These are phyloP conservation scores for Jamesozyma hellenica DNA, from an alignment of 805 yeast species.

Conservation along the genomic window DNA sequence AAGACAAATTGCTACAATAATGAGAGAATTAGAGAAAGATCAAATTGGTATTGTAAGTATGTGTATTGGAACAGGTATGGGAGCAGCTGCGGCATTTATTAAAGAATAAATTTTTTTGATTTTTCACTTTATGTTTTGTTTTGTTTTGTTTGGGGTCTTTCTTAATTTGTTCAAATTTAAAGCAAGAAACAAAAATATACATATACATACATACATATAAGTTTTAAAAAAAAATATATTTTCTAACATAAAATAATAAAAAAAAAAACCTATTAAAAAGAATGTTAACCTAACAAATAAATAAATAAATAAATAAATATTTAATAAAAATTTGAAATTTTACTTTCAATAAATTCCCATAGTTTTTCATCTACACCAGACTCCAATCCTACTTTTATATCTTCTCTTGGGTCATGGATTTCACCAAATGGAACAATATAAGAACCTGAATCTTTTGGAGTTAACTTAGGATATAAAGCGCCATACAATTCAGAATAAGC, in stretches of 20 bases:
- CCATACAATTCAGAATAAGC: conserved; percentile 33
- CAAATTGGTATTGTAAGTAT: conserved; percentile 86
- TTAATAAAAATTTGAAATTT: conserved; percentile 3
- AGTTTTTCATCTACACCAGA: conserved; percentile 18
- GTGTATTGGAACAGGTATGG: conserved; percentile 99
- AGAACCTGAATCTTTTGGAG: conserved; percentile 24
- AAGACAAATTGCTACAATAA: conserved; percentile 81
- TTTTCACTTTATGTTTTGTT: too few species aligned
- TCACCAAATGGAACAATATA: conserved; percentile 32
- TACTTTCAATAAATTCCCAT: conserved; percentile 17
- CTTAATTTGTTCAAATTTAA: too few species aligned
- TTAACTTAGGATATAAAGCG: conserved; percentile 29
- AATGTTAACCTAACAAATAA: background rate
- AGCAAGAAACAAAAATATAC: too few species aligned
- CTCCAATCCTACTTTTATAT: conserved; percentile 15
- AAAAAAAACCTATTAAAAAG: too few species aligned
- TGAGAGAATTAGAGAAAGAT: conserved; percentile 69
- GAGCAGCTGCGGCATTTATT: conserved; percentile 83
- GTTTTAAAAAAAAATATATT: too few species aligned
- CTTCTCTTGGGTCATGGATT: conserved; percentile 24
- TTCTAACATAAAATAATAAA: too few species aligned
- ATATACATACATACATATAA: too few species aligned
- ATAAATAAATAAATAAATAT: too few species aligned
- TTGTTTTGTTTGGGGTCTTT: too few species aligned
- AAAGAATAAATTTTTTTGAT: too few species aligned